Conservation (phyloP, 2,329 filamentous ascomycete genomes). For the Phoma sp. region DNA sequence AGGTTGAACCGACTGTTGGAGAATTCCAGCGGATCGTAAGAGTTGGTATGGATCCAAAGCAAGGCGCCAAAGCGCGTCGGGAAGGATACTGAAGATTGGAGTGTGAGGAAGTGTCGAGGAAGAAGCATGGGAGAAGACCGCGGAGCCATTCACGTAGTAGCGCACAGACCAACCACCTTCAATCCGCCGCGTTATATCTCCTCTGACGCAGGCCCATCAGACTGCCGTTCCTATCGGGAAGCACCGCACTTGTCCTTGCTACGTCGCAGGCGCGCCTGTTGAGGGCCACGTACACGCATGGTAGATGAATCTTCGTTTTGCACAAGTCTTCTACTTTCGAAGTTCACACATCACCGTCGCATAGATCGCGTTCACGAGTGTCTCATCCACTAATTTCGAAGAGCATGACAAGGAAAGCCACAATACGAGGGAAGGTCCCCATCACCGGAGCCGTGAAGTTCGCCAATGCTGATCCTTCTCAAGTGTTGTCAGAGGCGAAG, state of each 20-base stretch:
- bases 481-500: neutral
- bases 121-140: constrained; percentile 26
- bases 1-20: constrained; percentile 1
- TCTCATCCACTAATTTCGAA: neutral
- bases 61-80: constrained; percentile 23
- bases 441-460: neutral
- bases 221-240: constrained; percentile 11
- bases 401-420: neutral
- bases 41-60: constrained; percentile 9
- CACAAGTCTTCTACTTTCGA: neutral
- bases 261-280: constrained; percentile 1
- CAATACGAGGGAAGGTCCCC: neutral
- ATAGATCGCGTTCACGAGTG: neutral
- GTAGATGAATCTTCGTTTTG: neutral
- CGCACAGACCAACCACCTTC: constrained; percentile 5
- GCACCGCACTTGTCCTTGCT: constrained; percentile 10
- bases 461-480: neutral
- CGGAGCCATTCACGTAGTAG: constrained; percentile 30
- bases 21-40: constrained; percentile 32
- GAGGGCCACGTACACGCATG: neutral
- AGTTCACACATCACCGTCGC: constrained; percentile 4
- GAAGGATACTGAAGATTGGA: constrained; percentile 26
- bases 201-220: constrained; percentile 14
- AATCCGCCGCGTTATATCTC: constrained; percentile 5
- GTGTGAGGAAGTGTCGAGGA: constrained; percentile 35